These are phyloP conservation scores for Datisca glomerata DNA, from an alignment of 306 rosid genomes.

Conservation along the genomic window DNA sequence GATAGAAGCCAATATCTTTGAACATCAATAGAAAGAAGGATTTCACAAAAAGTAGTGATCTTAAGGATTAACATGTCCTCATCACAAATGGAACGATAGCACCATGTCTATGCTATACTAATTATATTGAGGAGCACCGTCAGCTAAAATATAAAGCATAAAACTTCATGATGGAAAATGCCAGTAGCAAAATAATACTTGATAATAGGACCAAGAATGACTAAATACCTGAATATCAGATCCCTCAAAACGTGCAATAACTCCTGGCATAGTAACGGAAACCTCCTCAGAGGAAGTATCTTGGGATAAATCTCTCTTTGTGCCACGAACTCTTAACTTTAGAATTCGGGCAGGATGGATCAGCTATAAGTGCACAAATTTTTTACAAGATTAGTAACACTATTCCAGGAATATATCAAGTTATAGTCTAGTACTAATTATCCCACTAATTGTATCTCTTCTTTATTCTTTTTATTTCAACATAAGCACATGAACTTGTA, in stretches of 20 bases:
- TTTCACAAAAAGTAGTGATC: not conserved
- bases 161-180: not conserved
- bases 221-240: slow-evolving; percentile 55
- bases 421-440: too few species aligned
- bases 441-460: too few species aligned
- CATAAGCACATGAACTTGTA: too few species aligned
- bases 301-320: slow-evolving; percentile 68
- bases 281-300: slow-evolving; percentile 81
- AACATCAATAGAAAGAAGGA: slow-evolving; percentile 1
- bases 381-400: slow-evolving; percentile 15
- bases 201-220: slow-evolving; percentile 10
- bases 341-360: slow-evolving; percentile 62
- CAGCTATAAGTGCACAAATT: slow-evolving; percentile 29
- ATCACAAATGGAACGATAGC: too few species aligned
- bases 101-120: too few species aligned
- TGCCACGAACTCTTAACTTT: slow-evolving; percentile 80
- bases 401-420: too few species aligned
- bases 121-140: not conserved
- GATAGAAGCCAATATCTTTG: slow-evolving; percentile 5
- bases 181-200: slow-evolving; percentile 1
- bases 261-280: slow-evolving; percentile 68
- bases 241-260: slow-evolving; percentile 77
- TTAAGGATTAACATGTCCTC: not conserved
- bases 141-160: not conserved
- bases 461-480: too few species aligned